These are phyloP conservation scores for Xerocomus brunneocitrinus DNA, from an alignment of 768 basidiomycete genomes.

Conservation along the genomic window DNA sequence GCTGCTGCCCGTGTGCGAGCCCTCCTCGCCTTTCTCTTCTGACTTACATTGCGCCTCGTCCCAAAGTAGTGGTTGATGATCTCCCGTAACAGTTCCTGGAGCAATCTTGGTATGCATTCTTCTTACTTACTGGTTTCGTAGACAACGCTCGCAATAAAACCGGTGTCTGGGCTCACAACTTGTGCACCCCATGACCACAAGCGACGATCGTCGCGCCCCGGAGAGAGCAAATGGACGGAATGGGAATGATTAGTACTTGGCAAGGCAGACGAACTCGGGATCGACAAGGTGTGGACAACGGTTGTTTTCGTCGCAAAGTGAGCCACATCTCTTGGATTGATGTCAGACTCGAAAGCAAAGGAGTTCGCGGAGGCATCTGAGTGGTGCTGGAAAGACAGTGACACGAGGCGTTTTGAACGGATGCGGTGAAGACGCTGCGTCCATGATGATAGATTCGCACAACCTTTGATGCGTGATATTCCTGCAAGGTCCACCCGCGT, in stretches of 20 bases:
- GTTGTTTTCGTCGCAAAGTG: conserved; percentile 39
- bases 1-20: conserved; percentile 10
- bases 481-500: too few species aligned
- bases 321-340: conserved; percentile 40
- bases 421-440: too few species aligned
- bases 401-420: conserved; percentile 8
- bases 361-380: conserved; percentile 33
- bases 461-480: too few species aligned
- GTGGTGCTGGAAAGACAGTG: neutral
- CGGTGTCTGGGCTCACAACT: too few species aligned
- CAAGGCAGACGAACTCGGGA: conserved; percentile 28
- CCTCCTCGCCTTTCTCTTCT: conserved; percentile 14
- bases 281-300: conserved; percentile 46
- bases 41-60: conserved; percentile 15
- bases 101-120: conserved; percentile 24
- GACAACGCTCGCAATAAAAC: too few species aligned
- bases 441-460: too few species aligned
- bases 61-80: conserved; percentile 18
- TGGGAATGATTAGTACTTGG: conserved; percentile 16
- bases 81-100: conserved; percentile 26
- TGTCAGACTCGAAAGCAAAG: conserved; percentile 36
- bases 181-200: too few species aligned
- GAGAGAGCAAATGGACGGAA: too few species aligned
- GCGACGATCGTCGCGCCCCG: too few species aligned
- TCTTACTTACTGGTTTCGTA: neutral